A percentile compares a stretch with the other conserved stretches of the same genome.
Conservation (phyloP, 192 early-diverging fungal genomes). For the Chytriomyces confervae region DNA sequence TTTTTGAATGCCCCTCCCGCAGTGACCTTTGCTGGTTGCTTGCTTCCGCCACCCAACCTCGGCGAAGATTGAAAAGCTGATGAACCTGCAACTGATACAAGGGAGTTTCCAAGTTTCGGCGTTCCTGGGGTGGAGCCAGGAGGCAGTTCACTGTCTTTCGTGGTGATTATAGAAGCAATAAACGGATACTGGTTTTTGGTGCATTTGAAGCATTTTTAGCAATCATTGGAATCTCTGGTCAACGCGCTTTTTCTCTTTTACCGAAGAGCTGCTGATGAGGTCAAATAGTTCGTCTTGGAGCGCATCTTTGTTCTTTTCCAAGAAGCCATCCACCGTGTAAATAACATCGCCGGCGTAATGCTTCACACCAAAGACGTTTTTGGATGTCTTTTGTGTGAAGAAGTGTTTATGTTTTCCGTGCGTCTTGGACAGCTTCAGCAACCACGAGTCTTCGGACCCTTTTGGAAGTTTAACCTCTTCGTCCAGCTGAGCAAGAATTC, state of each 20-base stretch:
- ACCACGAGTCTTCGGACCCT: constrained; percentile 60
- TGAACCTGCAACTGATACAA: background rate
- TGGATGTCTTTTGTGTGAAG: constrained; percentile 54
- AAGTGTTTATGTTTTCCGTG: constrained; percentile 56
- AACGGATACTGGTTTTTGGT: constrained; percentile 43
- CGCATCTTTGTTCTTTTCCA: constrained; percentile 65
- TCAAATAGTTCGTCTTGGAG: constrained; percentile 62
- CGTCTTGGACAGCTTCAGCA: constrained; percentile 49
- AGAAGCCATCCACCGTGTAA: constrained; percentile 53
- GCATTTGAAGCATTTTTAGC: background rate
- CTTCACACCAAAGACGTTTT: constrained; percentile 58
- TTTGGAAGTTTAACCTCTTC: constrained; percentile 66
- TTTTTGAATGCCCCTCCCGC: constrained; percentile 51
- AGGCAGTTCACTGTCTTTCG: constrained; percentile 38
- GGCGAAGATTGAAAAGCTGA: background rate
- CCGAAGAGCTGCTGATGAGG: constrained; percentile 51
- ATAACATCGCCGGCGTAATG: constrained; percentile 64
- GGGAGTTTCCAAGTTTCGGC: constrained; percentile 7
- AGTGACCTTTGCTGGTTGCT: constrained; percentile 45
- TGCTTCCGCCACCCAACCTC: background rate
- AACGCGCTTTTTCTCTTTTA: background rate
- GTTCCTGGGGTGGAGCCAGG: constrained; percentile 31
- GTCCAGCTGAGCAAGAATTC: constrained; percentile 59
- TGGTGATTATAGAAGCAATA: constrained; percentile 51
- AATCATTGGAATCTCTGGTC: constrained; percentile 13